phyloP scores from a whole-genome alignment of 768 basidiomycete genomes.

The Saitozyma podzolica region DNA sequence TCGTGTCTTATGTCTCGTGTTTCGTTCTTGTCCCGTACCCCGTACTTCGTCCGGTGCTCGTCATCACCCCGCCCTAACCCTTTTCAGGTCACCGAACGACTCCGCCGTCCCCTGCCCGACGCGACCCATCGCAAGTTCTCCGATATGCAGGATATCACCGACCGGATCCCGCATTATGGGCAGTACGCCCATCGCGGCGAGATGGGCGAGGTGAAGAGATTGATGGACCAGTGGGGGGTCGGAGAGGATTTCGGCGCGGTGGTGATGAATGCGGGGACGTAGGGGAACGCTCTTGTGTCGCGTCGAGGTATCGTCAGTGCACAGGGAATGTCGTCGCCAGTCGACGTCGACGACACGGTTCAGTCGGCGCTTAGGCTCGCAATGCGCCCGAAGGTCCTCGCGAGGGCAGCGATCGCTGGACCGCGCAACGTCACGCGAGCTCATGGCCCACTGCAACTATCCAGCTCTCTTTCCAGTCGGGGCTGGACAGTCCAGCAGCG shows the following conservation, averaged over 20 bases:
- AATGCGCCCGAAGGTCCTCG: no score
- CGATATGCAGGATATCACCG: slow-evolving; percentile 52
- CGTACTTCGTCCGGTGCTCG: neutral
- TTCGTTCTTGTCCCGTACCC: neutral
- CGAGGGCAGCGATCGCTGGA: no score
- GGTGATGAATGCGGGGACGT: slow-evolving; percentile 24
- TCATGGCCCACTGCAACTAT: no score
- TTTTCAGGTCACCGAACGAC: slow-evolving; percentile 51
- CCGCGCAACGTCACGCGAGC: no score
- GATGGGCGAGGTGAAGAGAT: slow-evolving; percentile 52
- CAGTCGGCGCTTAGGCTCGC: no score
- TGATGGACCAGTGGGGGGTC: slow-evolving; percentile 50
- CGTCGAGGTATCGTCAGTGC: neutral
- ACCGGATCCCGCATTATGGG: slow-evolving; percentile 49
- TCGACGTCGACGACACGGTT: no score
- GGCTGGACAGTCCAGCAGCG: no score
- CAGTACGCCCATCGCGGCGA: slow-evolving; percentile 51
- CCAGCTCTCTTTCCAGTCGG: no score
- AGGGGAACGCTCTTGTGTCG: neutral
- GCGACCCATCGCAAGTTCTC: slow-evolving; percentile 37
- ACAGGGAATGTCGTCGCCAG: no score
- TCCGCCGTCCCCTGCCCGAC: slow-evolving; percentile 35
- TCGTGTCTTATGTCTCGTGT: neutral
- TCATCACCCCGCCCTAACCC: neutral
- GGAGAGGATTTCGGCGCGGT: slow-evolving; percentile 51